These are phyloP conservation scores for Secale cereale DNA, from an alignment of 176 grass and related monocot species.

Conservation along the genomic window DNA sequence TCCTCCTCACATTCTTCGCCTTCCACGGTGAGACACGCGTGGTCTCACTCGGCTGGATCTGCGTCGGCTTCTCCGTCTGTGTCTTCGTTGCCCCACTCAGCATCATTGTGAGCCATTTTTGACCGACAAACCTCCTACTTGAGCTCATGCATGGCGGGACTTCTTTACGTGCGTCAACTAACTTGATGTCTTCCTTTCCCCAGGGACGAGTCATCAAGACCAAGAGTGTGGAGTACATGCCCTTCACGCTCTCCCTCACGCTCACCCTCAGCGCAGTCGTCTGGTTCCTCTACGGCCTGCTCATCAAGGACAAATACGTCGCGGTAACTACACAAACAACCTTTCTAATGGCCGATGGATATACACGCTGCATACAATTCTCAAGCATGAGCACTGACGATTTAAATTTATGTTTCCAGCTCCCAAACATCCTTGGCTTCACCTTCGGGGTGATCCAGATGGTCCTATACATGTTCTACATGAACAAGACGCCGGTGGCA, in stretches of 20 bases:
- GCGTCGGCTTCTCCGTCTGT: constrained; percentile 60
- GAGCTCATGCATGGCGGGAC: too few relatives aligned
- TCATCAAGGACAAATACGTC: constrained; percentile 74
- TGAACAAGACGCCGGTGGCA: constrained; percentile 24
- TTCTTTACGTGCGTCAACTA: too few relatives aligned
- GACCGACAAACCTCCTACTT: too few relatives aligned
- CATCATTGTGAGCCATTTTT: constrained; percentile 58
- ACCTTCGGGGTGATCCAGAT: constrained; percentile 66
- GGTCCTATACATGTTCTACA: constrained; percentile 59
- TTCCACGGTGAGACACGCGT: constrained; percentile 27
- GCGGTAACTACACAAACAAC: constrained; percentile 5
- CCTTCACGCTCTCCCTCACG: constrained; percentile 14
- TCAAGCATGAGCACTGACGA: neutral
- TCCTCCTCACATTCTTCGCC: constrained; percentile 47
- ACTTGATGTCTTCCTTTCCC: neutral
- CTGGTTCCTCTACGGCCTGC: constrained; percentile 84
- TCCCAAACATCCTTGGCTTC: constrained; percentile 72
- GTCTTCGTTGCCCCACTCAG: constrained; percentile 77
- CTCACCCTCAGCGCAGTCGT: constrained; percentile 72
- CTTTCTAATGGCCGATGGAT: too few relatives aligned
- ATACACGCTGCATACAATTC: neutral
- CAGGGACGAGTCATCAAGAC: constrained; percentile 71
- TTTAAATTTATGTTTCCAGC: neutral
- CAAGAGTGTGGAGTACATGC: constrained; percentile 82
- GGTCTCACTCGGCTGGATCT: constrained; percentile 59